Percentiles rank a stretch among this genome's conserved stretches.
Conservation (phyloP, 2,329 filamentous ascomycete species). For the Chaetomiaceae sp. region DNA sequence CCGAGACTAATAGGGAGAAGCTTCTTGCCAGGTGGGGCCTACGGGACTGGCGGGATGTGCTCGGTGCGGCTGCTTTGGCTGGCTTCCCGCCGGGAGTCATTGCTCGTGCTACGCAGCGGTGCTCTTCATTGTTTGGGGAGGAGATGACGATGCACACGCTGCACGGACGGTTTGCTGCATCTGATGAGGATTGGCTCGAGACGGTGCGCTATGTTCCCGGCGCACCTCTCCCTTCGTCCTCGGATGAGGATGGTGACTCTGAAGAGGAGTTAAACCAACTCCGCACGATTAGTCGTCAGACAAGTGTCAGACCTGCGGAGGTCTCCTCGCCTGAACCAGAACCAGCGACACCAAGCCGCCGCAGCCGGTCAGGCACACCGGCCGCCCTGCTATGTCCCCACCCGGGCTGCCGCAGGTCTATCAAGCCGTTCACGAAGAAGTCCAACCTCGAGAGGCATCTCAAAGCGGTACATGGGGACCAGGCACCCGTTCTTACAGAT, state of each 20-base stretch:
- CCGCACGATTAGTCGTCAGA: constrained; percentile 18
- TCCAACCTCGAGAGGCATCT: constrained; percentile 18
- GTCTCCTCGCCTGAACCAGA: constrained; percentile 7
- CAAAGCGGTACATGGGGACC: background rate
- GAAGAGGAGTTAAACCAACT: constrained; percentile 14
- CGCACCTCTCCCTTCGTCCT: background rate
- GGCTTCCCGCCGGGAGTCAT: constrained; percentile 65
- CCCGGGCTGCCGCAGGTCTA: background rate
- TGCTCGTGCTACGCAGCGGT: constrained; percentile 66
- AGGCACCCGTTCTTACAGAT: background rate
- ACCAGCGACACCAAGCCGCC: background rate
- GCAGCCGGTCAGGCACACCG: constrained; percentile 18
- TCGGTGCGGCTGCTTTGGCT: constrained; percentile 70
- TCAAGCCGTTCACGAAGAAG: background rate
- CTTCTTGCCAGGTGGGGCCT: constrained; percentile 37
- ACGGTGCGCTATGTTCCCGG: constrained; percentile 30
- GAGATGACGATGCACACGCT: constrained; percentile 62
- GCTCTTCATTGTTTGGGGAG: constrained; percentile 69
- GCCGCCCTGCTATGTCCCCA: constrained; percentile 25
- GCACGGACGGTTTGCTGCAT: constrained; percentile 18
- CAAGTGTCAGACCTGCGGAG: constrained; percentile 12
- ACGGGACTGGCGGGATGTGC: constrained; percentile 80
- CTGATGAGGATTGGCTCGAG: constrained; percentile 7
- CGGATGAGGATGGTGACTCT: constrained; percentile 14
- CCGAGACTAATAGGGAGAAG: constrained; percentile 11